phyloP scores from a whole-genome alignment of 768 basidiomycete species.

The Phylloporus sp. region DNA sequence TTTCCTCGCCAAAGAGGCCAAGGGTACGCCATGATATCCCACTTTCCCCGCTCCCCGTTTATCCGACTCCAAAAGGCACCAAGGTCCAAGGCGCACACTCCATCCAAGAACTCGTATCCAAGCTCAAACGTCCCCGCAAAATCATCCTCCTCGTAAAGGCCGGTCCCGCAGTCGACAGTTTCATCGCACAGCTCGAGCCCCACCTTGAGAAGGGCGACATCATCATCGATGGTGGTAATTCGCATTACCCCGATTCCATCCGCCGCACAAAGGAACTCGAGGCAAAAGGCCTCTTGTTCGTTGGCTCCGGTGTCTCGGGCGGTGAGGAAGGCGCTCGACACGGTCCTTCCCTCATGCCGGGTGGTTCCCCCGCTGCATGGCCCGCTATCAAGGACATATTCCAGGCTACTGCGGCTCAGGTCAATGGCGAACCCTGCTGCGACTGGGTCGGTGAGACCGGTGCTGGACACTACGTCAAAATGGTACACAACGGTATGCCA shows the following conservation, averaged over 20 bases:
- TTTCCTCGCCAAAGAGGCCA: slow-evolving; percentile 96
- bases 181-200: slow-evolving; percentile 86
- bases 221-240: slow-evolving; percentile 99
- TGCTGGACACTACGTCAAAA: slow-evolving; percentile 98
- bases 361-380: slow-evolving; percentile 93
- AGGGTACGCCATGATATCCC: slow-evolving; percentile 58
- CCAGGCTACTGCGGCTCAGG: slow-evolving; percentile 96
- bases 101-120: slow-evolving; percentile 81
- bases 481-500: slow-evolving; percentile 89
- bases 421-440: slow-evolving; percentile 93
- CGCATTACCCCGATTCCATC: slow-evolving; percentile 97
- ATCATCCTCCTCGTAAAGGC: slow-evolving; percentile 99
- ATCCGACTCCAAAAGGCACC: slow-evolving; percentile 57
- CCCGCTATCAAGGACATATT: slow-evolving; percentile 97
- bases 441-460: slow-evolving; percentile 99
- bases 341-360: slow-evolving; percentile 99
- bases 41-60: slow-evolving; percentile 13
- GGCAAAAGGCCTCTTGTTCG: slow-evolving; percentile 90
- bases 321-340: slow-evolving; percentile 98
- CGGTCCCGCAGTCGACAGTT: slow-evolving; percentile 91
- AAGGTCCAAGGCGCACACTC: slow-evolving; percentile 94
- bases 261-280: slow-evolving; percentile 92
- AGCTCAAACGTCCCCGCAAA: slow-evolving; percentile 94
- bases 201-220: slow-evolving; percentile 94
- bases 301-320: slow-evolving; percentile 98